Evolutionary conservation across 2,329 filamentous ascomycete species (phyloP).

Genomic region (Cordyceps cicadae): DNA sequence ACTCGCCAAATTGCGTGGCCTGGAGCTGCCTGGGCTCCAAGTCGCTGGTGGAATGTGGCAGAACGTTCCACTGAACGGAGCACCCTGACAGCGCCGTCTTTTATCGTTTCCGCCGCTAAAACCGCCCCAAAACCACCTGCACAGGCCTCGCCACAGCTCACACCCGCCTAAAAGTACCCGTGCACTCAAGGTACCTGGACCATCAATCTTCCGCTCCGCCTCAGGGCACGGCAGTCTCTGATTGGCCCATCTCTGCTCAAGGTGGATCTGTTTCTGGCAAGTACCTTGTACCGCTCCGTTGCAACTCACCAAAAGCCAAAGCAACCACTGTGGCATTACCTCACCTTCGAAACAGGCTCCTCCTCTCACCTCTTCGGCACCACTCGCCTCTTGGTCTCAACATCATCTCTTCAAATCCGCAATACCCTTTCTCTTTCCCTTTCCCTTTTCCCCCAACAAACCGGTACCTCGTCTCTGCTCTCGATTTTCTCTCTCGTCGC

Average conservation of each 20-base stretch:
- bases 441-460: not conserved
- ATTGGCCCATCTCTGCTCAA: constrained; percentile 23
- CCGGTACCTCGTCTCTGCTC: not conserved
- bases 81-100: constrained; percentile 6
- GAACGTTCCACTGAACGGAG: constrained; percentile 23
- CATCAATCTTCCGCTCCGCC: constrained; percentile 30
- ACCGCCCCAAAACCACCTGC: not conserved
- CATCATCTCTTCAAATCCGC: not conserved
- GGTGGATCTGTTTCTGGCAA: not conserved
- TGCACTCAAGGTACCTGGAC: constrained; percentile 21
- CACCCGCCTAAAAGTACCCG: constrained; percentile 12
- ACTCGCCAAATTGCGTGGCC: constrained; percentile 10
- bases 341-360: constrained; percentile 10
- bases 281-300: constrained; percentile 8
- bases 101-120: not conserved
- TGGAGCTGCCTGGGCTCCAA: constrained; percentile 4
- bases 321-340: constrained; percentile 13
- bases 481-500: not conserved
- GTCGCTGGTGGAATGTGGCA: constrained; percentile 21
- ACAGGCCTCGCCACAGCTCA: constrained; percentile 8
- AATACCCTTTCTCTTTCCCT: not conserved
- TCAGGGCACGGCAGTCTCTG: constrained; percentile 21
- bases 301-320: not conserved
- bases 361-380: constrained; percentile 9
- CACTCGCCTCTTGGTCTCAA: constrained; percentile 13